Evolutionary conservation across 2,329 filamentous ascomycete species (phyloP).

Genomic region (Verticillium nonalfalfae): DNA sequence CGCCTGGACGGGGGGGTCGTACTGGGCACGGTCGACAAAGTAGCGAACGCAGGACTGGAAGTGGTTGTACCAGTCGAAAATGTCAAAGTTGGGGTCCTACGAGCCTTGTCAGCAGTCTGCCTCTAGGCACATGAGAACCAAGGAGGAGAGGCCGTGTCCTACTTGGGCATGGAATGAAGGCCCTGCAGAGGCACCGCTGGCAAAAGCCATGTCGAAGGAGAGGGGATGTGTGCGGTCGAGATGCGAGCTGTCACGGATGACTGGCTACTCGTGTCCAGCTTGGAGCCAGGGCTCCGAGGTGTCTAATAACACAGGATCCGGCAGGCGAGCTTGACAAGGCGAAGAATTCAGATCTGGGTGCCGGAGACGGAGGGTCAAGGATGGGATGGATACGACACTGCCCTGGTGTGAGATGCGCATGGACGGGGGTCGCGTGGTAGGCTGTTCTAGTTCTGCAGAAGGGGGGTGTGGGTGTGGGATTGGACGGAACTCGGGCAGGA

Average conservation of each 20-base stretch:
- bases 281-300: neutral
- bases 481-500: neutral
- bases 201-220: neutral
- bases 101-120: constrained; percentile 30
- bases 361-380: neutral
- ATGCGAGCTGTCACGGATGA: neutral
- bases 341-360: neutral
- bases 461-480: neutral
- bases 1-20: constrained; percentile 75
- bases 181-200: constrained; percentile 8
- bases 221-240: neutral
- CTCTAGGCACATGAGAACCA: constrained; percentile 1
- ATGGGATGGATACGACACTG: neutral
- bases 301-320: constrained; percentile 10
- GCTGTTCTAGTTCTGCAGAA: neutral
- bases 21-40: constrained; percentile 87
- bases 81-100: constrained; percentile 56
- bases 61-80: constrained; percentile 88
- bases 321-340: neutral
- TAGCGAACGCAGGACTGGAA: constrained; percentile 87
- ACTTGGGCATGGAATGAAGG: constrained; percentile 2
- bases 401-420: neutral
- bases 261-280: neutral
- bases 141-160: neutral
- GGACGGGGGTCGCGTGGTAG: neutral